A percentile compares a stretch with the other conserved stretches of the same genome.
These are phyloP conservation scores for Pseudocercospora fuligena DNA, from an alignment of 2,329 filamentous ascomycete species.

Conservation along the genomic window DNA sequence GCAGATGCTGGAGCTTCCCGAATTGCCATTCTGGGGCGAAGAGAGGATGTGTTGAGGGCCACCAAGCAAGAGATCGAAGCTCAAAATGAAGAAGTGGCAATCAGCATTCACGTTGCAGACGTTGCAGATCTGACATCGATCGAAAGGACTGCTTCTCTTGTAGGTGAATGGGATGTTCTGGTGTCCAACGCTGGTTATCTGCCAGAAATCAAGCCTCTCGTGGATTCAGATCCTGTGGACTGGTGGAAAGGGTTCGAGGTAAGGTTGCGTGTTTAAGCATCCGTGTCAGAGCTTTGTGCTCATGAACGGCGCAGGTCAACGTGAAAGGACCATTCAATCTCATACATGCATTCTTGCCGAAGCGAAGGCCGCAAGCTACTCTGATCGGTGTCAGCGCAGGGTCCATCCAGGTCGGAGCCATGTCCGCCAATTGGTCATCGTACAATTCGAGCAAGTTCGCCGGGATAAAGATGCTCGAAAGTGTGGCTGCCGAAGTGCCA, in stretches of 20 bases:
- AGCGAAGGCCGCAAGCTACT: not conserved
- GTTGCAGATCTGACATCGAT: not conserved
- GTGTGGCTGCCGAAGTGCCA: not conserved
- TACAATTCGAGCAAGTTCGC: slow-evolving; percentile 6
- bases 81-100: not conserved
- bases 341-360: not conserved
- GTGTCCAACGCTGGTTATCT: slow-evolving; percentile 5
- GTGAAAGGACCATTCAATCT: not conserved
- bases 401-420: not conserved
- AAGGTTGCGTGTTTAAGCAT: not conserved
- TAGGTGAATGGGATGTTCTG: slow-evolving; percentile 1
- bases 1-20: slow-evolving; percentile 50
- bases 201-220: not conserved
- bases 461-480: not conserved
- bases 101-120: not conserved
- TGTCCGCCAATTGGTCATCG: not conserved
- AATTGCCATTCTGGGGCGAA: slow-evolving; percentile 43
- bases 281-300: not conserved
- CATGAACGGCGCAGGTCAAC: not conserved
- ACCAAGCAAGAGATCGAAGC: not conserved
- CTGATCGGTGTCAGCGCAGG: slow-evolving; percentile 1
- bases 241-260: slow-evolving; percentile 1
- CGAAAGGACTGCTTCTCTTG: not conserved
- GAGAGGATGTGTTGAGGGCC: not conserved
- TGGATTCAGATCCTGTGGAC: not conserved